Base-by-base conservation (phyloP, 2,329 filamentous ascomycete species). In the Fusarium marasasianum region DNA sequence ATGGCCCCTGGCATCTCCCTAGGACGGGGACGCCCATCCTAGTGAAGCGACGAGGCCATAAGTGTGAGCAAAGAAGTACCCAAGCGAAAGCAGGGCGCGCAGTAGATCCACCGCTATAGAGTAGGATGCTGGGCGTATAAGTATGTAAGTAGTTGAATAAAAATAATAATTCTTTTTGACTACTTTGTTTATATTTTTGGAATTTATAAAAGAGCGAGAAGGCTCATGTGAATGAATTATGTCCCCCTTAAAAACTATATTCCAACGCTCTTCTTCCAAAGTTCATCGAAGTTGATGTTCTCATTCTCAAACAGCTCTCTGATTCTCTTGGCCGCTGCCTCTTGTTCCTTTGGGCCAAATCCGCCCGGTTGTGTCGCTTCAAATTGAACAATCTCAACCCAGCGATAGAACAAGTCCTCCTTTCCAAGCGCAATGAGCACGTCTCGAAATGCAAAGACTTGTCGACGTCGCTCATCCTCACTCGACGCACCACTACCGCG, bases 351-450 rank as follows among this genome's bases (percentile, higher is more conserved):
- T 1, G 87, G 84, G 3, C 92, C 93, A 79, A 97, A 97, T 0
- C 93, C 94, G 24, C 92, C 94, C 1, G 94, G 93, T 75, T 89
- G 89, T 41, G 91, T 92, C 47, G 93, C 92, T 83, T 98, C 95
- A 78, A 91, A 97, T 83, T 98, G 95, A 56, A 98, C 91, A 79
- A 97, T 89, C 84, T 98, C 95, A 55, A 98, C 93, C 94, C 95
- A 98, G 63, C 92, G 90, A 84, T 93, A 98, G 84, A 98, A 98
- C 60, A 98, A 82, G 73, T 93, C 91, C 81, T 98, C 95, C 83
- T 98, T 97, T 48, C 93, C 94, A 82, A 96, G 87, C 6, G 87
- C 87, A 3, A 89, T 87, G 76, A 98, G 86, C 26, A 91, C 91
- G 48, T 96, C 92, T 77, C 94, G 91, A 81, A 98, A 97, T 6